These are phyloP conservation scores for Solanum tarijense DNA, from an alignment of 257 asterid genomes.

Conservation along the genomic window DNA sequence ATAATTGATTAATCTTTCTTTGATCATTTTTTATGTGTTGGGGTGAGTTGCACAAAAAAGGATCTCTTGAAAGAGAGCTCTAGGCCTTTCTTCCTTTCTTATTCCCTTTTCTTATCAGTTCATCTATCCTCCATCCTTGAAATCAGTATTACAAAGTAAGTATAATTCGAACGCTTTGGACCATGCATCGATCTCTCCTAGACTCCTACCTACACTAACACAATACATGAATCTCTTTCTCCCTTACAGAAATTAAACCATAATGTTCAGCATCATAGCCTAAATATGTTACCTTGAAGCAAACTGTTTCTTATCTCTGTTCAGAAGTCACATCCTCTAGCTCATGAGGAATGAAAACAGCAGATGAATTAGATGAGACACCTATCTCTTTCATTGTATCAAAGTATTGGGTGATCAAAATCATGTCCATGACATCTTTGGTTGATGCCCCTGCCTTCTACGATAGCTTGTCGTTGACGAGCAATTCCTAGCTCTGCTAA, in stretches of 20 bases:
- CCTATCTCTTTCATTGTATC: conserved; percentile 23
- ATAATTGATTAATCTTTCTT: not conserved
- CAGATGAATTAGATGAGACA: conserved; percentile 11
- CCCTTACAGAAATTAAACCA: not conserved
- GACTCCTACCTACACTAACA: not conserved
- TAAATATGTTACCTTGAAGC: not conserved
- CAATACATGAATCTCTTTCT: not conserved
- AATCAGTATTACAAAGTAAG: not conserved
- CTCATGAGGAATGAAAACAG: conserved; percentile 17
- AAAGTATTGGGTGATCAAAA: conserved; percentile 18
- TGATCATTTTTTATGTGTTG: not conserved
- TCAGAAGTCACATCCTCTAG: conserved; percentile 7
- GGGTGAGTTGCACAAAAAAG: not conserved
- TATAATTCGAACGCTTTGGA: not conserved
- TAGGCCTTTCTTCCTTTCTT: not conserved
- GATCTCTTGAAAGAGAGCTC: not conserved
- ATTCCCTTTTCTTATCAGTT: not conserved
- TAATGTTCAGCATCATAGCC: not conserved
- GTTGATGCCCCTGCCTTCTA: conserved; percentile 21
- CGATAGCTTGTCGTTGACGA: conserved; percentile 16
- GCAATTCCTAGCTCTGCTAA: conserved; percentile 24
- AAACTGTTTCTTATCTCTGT: conserved; percentile 10
- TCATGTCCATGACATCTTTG: conserved; percentile 22
- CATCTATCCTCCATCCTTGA: not conserved
- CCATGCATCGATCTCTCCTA: not conserved